phyloP scores from a whole-genome alignment of 2,329 filamentous ascomycete species.

The Dactylellina haptotyla region DNA sequence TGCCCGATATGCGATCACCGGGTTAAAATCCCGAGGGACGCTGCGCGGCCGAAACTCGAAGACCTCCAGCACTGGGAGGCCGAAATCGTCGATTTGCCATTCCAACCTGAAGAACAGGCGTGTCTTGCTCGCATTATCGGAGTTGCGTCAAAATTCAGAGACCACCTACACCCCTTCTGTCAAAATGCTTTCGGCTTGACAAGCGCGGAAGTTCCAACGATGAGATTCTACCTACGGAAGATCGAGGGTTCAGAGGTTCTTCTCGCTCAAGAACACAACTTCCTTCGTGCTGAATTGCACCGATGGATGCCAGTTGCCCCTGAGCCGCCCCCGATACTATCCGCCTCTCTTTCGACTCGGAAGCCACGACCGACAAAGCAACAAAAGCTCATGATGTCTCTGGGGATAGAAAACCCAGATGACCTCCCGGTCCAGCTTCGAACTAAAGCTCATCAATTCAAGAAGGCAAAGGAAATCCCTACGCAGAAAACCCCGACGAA shows the following conservation, averaged over 20 bases:
- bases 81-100: slow-evolving; percentile 81
- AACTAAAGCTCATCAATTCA: slow-evolving; percentile 77
- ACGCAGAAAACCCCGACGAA: slow-evolving; percentile 58
- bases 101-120: slow-evolving; percentile 95
- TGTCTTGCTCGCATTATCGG: slow-evolving; percentile 85
- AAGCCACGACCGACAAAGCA: slow-evolving; percentile 97
- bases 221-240: slow-evolving; percentile 95
- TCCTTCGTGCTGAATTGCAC: slow-evolving; percentile 93
- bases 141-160: slow-evolving; percentile 83
- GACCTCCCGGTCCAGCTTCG: slow-evolving; percentile 85
- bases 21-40: slow-evolving; percentile 95
- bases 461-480: slow-evolving; percentile 69
- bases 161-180: slow-evolving; percentile 81
- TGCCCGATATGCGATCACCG: slow-evolving; percentile 98
- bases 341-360: slow-evolving; percentile 87
- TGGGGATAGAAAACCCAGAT: slow-evolving; percentile 89
- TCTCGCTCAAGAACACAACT: slow-evolving; percentile 92
- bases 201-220: slow-evolving; percentile 84
- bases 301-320: slow-evolving; percentile 93
- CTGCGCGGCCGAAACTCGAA: slow-evolving; percentile 92
- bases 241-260: slow-evolving; percentile 96
- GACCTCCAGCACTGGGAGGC: slow-evolving; percentile 85
- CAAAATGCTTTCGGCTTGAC: slow-evolving; percentile 79
- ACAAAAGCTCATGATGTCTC: slow-evolving; percentile 89
- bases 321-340: slow-evolving; percentile 82